phyloP scores from a whole-genome alignment of 352 stramenopile species.

The Phytopythium chamaehyphon region DNA sequence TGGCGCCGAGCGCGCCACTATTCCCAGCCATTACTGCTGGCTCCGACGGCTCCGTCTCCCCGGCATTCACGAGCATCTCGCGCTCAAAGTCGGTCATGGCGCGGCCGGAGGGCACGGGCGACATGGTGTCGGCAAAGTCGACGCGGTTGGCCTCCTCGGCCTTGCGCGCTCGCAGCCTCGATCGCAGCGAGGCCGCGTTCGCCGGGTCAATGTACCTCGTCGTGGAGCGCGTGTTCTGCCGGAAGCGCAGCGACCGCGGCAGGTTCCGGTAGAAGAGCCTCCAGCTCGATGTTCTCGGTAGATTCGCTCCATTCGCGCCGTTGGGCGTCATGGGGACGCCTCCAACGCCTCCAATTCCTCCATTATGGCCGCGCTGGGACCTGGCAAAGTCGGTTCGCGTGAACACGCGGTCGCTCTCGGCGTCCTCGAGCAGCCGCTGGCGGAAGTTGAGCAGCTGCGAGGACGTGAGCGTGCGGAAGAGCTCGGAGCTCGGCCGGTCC shows the following conservation, averaged over 20 bases:
- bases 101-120: slow-evolving; percentile 15
- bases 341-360: too few relatives aligned
- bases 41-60: slow-evolving; percentile 10
- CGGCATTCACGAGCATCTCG: slow-evolving; percentile 29
- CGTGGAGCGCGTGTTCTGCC: slow-evolving; percentile 69
- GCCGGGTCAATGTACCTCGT: slow-evolving; percentile 73
- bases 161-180: slow-evolving; percentile 42
- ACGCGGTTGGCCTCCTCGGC: slow-evolving; percentile 46
- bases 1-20: slow-evolving; percentile 1
- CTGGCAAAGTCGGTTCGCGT: slow-evolving; percentile 7
- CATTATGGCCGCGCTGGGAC: slow-evolving; percentile 6
- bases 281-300: slow-evolving; percentile 41
- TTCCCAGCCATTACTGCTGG: slow-evolving; percentile 3
- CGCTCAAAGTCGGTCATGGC: slow-evolving; percentile 50
- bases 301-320: too few relatives aligned
- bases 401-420: slow-evolving; percentile 19
- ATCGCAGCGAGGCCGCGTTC: slow-evolving; percentile 58
- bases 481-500: slow-evolving; percentile 46
- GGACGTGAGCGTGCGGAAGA: slow-evolving; percentile 74
- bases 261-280: slow-evolving; percentile 66
- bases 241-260: slow-evolving; percentile 63
- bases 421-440: slow-evolving; percentile 52
- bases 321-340: too few relatives aligned
- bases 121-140: slow-evolving; percentile 22
- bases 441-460: slow-evolving; percentile 53